Conservation (phyloP, 2,329 filamentous ascomycete genomes). For the Fusarium newnesense region DNA sequence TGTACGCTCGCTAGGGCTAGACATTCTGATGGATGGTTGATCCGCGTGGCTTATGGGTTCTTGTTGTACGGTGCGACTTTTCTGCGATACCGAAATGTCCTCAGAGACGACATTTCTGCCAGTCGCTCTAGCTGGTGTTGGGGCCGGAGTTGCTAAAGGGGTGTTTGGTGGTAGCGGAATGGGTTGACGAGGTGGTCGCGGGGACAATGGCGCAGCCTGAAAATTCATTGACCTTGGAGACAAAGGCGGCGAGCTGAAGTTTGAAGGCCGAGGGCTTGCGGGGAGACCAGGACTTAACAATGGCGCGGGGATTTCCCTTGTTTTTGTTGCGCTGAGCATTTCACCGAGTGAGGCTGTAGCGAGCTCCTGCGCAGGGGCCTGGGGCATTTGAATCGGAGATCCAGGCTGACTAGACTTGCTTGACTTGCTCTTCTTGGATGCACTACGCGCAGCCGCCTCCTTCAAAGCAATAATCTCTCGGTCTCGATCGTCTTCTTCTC, state of each 20-base stretch:
- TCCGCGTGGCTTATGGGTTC: conserved; percentile 22
- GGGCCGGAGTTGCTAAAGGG: conserved; percentile 66
- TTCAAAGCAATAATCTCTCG: conserved; percentile 75
- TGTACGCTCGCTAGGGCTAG: conserved; percentile 56
- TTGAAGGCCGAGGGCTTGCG: conserved; percentile 67
- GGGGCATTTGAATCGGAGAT: conserved; percentile 45
- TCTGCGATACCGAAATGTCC: conserved; percentile 21
- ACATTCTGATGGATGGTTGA: conserved; percentile 40
- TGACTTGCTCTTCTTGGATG: conserved; percentile 77
- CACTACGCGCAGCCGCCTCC: conserved; percentile 76
- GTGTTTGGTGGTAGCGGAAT: conserved; percentile 78
- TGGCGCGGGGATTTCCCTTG: conserved; percentile 51
- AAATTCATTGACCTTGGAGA: conserved; percentile 67
- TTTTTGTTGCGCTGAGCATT: conserved; percentile 56
- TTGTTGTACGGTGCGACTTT: conserved; percentile 12
- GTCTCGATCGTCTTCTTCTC: conserved; percentile 86
- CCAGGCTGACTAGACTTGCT: conserved; percentile 55
- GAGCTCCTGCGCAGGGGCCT: conserved; percentile 51
- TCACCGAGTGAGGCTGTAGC: conserved; percentile 63
- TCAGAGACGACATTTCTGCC: conserved; percentile 17
- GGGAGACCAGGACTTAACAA: conserved; percentile 70
- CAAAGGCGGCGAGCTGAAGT: conserved; percentile 72
- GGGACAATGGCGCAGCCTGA: conserved; percentile 69
- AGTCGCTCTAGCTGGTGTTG: conserved; percentile 51
- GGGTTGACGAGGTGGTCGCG: conserved; percentile 77